These are phyloP conservation scores for Didymella exigua DNA, from an alignment of 2,329 filamentous ascomycete species.

Conservation along the genomic window DNA sequence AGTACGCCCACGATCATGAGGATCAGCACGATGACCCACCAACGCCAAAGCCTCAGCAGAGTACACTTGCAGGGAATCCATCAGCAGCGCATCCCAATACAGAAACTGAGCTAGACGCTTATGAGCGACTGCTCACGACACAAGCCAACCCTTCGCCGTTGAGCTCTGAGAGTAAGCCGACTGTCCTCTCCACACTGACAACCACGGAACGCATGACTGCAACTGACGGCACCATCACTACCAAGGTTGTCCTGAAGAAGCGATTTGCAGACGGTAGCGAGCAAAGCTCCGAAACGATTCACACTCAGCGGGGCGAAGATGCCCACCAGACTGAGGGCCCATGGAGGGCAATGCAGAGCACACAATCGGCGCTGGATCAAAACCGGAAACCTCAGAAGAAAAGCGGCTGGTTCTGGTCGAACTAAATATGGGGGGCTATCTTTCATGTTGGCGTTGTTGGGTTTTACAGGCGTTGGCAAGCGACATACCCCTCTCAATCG, in stretches of 20 bases:
- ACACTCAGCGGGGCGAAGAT: constrained; percentile 48
- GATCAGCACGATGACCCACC: constrained; percentile 44
- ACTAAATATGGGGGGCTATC: not conserved
- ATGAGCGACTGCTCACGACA: constrained; percentile 56
- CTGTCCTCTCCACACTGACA: constrained; percentile 61
- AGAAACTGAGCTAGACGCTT: constrained; percentile 59
- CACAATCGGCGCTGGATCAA: not conserved
- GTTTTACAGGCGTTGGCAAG: constrained; percentile 7
- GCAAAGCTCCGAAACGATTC: constrained; percentile 62
- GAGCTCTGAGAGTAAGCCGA: constrained; percentile 18
- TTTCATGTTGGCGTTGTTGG: not conserved
- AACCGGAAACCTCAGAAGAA: constrained; percentile 22
- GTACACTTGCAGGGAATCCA: constrained; percentile 2
- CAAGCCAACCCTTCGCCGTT: not conserved
- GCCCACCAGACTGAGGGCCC: constrained; percentile 2
- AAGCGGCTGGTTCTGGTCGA: constrained; percentile 44
- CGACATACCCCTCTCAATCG: constrained; percentile 16
- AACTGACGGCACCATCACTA: constrained; percentile 63
- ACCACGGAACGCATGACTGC: constrained; percentile 61
- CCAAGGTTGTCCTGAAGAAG: constrained; percentile 62
- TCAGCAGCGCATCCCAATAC: not conserved
- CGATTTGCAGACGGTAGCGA: constrained; percentile 66
- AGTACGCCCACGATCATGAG: constrained; percentile 41
- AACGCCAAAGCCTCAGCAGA: constrained; percentile 29
- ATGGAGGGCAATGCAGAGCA: constrained; percentile 21